Base-by-base conservation (phyloP, 176 grass and related monocot genomes). In the Carex pumila region DNA sequence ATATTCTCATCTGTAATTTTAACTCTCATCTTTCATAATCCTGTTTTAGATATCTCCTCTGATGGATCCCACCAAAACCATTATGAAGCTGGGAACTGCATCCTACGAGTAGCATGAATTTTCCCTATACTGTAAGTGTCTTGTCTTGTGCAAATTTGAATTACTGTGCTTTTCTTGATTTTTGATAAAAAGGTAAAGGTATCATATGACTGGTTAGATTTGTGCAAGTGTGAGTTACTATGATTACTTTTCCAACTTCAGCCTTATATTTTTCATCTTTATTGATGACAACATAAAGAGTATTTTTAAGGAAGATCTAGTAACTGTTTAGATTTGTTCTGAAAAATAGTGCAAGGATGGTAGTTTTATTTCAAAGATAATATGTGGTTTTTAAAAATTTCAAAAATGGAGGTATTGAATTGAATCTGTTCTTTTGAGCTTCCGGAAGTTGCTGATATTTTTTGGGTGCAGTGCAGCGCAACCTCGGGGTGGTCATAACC, bases 401-500 rank as follows among this genome's bases (percentile, higher is more conserved):
- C 34, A 4, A 70, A 25, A 70, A 18, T 18, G 29, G 71, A 53
- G 10, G 71, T 13, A 53, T 76, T 76, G 45, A 53, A 55, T 29
- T 2, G 72, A 76, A 55, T 76, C 25, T 76, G 45, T 55, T 76
- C 7, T 55, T 76, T 31, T 6, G 49, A 76, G 22, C 49, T 54
- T 76, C 21, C 49, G 5, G 4, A 54, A 25, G 81, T 41, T 67
- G 21, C 74, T 94, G 36, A 87, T 7, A 84, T 34, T 14, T 86
- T 39, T 55, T 21, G 86, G 90, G 85, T 79, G 72, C 89, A 98
- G 93, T 98, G 91, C 91, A 89, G 61, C 78, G 93, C 87, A 98
- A 98, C 81, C 90, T 95, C 53, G 93, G 93, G 69, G 91, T 95
- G 85, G 88, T 98, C 30, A 81, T 92, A 76, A 92, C 91, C 60